Conservation (phyloP, 2,329 filamentous ascomycete species). For the Pleochaeta shiraiana region DNA sequence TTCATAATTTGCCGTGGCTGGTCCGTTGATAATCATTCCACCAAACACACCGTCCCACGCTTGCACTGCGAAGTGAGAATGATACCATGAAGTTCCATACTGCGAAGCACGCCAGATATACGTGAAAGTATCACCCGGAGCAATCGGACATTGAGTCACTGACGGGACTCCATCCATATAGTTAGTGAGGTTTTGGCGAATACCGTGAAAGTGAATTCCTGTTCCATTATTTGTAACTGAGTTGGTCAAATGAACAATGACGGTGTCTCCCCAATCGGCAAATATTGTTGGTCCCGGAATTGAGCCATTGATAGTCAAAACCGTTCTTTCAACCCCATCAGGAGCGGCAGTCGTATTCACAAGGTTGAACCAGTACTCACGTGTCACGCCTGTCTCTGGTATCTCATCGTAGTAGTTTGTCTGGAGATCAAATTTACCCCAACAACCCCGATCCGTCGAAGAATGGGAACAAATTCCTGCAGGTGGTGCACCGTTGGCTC, state of each 20-base stretch:
- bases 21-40: constrained; percentile 37
- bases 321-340: constrained; percentile 16
- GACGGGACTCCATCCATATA: constrained; percentile 35
- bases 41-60: constrained; percentile 34
- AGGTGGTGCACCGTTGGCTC: neutral
- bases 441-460: constrained; percentile 15
- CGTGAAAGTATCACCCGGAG: constrained; percentile 15
- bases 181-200: constrained; percentile 29
- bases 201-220: constrained; percentile 34
- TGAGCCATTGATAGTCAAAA: constrained; percentile 10
- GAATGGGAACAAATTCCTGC: constrained; percentile 8
- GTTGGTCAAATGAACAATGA: constrained; percentile 6
- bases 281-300: constrained; percentile 7
- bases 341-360: constrained; percentile 14
- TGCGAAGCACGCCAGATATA: constrained; percentile 11
- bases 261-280: constrained; percentile 7
- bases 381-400: constrained; percentile 26
- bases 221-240: constrained; percentile 16
- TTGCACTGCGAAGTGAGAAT: constrained; percentile 30
- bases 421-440: constrained; percentile 27
- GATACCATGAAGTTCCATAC: constrained; percentile 33
- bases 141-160: constrained; percentile 20
- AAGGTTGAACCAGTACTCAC: constrained; percentile 19
- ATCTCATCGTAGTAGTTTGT: constrained; percentile 21
- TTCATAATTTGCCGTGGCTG: constrained; percentile 34